These are phyloP conservation scores for Plenodomus biglobosus DNA, from an alignment of 2,329 filamentous ascomycete species.

Conservation along the genomic window DNA sequence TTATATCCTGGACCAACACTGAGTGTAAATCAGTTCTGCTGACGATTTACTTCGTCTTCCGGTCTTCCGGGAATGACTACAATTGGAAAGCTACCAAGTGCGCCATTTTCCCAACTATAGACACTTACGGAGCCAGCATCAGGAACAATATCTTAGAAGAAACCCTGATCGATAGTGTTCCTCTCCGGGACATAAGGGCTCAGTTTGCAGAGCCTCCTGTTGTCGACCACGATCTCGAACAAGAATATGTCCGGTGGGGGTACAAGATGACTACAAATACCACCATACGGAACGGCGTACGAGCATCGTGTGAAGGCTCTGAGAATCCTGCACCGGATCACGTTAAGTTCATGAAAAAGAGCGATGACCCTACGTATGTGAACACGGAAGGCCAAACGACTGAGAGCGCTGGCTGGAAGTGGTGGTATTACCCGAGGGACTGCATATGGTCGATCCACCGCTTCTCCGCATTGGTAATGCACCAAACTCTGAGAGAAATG, in stretches of 20 bases:
- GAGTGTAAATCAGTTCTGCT: neutral
- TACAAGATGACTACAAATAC: neutral
- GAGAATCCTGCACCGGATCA: neutral
- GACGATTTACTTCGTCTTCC: neutral
- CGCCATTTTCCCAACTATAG: slow-evolving; percentile 4
- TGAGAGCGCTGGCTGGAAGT: neutral
- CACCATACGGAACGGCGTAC: neutral
- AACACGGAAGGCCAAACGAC: neutral
- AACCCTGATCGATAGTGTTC: neutral
- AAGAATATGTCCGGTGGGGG: neutral
- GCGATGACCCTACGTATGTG: neutral
- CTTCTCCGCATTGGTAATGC: neutral
- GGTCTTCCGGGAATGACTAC: neutral
- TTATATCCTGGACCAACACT: neutral
- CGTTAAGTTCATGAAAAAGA: neutral
- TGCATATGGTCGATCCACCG: slow-evolving; percentile 7
- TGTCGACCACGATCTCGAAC: neutral
- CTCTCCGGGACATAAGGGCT: neutral
- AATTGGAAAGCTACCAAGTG: slow-evolving; percentile 2
- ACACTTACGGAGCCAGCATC: slow-evolving; percentile 6
- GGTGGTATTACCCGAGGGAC: neutral
- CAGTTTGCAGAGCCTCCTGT: neutral
- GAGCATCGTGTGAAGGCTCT: neutral
- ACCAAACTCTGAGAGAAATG: neutral
- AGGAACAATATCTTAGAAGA: slow-evolving; percentile 3